phyloP scores from a whole-genome alignment of 2,329 filamentous ascomycete species.

The Penicillium sp. region DNA sequence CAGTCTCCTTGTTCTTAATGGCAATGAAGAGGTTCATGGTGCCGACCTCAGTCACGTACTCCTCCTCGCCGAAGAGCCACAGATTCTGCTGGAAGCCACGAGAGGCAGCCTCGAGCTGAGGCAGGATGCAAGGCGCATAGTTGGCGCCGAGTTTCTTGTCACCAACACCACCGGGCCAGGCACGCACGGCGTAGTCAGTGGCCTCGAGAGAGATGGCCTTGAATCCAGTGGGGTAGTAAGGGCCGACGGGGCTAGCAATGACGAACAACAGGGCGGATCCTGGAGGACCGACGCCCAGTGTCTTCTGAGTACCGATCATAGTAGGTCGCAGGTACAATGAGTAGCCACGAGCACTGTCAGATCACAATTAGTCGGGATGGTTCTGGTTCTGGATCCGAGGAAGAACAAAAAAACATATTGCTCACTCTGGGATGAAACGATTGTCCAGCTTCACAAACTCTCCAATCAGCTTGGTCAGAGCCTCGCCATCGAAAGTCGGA shows the following conservation, averaged over 20 bases:
- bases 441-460: slow-evolving; percentile 79
- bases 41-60: slow-evolving; percentile 94
- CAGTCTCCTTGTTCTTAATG: slow-evolving; percentile 81
- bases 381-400: neutral
- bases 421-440: slow-evolving; percentile 82
- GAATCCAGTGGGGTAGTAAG: slow-evolving; percentile 98
- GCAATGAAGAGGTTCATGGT: slow-evolving; percentile 98
- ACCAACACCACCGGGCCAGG: slow-evolving; percentile 96
- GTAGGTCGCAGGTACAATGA: slow-evolving; percentile 94
- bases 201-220: slow-evolving; percentile 95
- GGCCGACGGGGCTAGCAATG: slow-evolving; percentile 94
- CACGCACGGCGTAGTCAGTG: slow-evolving; percentile 93
- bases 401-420: slow-evolving; percentile 3
- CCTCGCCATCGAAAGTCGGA: slow-evolving; percentile 76
- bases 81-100: slow-evolving; percentile 97
- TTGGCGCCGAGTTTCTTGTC: slow-evolving; percentile 99
- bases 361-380: slow-evolving; percentile 14
- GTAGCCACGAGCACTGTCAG: slow-evolving; percentile 69
- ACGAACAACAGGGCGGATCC: slow-evolving; percentile 90
- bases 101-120: slow-evolving; percentile 86
- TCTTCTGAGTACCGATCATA: slow-evolving; percentile 95
- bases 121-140: slow-evolving; percentile 98
- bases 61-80: slow-evolving; percentile 94
- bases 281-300: slow-evolving; percentile 88
- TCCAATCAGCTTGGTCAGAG: slow-evolving; percentile 79